Base-by-base conservation (phyloP, 2,329 filamentous ascomycete genomes). In the Arthrobotrys conoides region DNA sequence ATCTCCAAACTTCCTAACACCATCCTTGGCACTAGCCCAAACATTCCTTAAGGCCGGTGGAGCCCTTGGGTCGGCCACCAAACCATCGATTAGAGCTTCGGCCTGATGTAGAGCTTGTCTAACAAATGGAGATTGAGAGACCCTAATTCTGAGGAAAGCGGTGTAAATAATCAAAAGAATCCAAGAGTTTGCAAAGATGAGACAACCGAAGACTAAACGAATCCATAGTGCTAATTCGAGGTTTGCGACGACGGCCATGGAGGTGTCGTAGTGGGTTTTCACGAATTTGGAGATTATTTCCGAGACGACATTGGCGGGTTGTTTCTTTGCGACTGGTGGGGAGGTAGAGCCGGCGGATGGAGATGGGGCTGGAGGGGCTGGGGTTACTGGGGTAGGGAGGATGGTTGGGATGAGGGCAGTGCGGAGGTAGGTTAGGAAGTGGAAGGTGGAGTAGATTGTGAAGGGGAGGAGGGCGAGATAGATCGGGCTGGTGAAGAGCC, bases 371-470 rank as follows among this genome's bases (percentile, higher is more conserved):
- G 53, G 27, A 30, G 27, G 83, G 80, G 87, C 84, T 81, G 88
- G 33, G 20, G 65, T 48, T 38, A 44, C 5, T 12, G 73, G 87
- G 76, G 90, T 88, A 16, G 94, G 93, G 83, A 92, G 88, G 82
- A 99, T 84, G 80, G 93, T 93, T 79, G 96, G 96, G 82, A 99
- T 92, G 81, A 99, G 86, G 87, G 97, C 97, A 84, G 92, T 92
- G 85, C 96, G 94, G 81, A 92, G 93, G 87, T 99, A 99, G 81
- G 96, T 98, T 80, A 94, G 93, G 82, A 98, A 94, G 87, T 99
- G 96, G 91, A 99, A 99, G 85, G 98, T 86, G 76, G 95, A 98
- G 89, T 98, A 99, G 85, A 99, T 93, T 82, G 91, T 91, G 87
- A 97, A 99, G 30, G 96, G 96, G 71, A 97, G 90, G 83, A 99